These are phyloP conservation scores for Auxenochlorella pyrenoidosa DNA, from an alignment of 139 green algal genomes.

Conservation along the genomic window DNA sequence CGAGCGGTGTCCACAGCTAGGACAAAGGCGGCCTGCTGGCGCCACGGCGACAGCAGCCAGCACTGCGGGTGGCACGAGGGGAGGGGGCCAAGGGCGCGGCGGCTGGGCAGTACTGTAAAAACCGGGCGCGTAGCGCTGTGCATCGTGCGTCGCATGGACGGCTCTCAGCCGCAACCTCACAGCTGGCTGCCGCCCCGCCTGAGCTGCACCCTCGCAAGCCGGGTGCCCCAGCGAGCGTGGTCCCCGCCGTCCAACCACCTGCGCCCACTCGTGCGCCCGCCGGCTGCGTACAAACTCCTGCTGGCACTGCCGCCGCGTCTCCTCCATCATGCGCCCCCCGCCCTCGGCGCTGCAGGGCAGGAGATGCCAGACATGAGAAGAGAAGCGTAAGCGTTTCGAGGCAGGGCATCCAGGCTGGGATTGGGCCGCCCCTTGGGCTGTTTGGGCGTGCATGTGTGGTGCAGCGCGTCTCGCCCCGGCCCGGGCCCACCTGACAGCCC, in stretches of 20 bases:
- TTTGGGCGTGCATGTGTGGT: too few relatives aligned
- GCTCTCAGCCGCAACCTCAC: too few relatives aligned
- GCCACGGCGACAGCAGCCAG: conserved; percentile 54
- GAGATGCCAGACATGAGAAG: not conserved
- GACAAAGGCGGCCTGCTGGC: conserved; percentile 37
- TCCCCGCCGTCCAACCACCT: not conserved
- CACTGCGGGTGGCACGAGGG: conserved; percentile 24
- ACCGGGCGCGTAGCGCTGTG: too few relatives aligned
- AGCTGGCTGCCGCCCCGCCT: too few relatives aligned
- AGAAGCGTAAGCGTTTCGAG: not conserved
- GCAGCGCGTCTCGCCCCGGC: not conserved
- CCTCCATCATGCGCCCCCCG: not conserved
- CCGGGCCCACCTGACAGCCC: conserved; percentile 41
- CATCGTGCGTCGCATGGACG: too few relatives aligned
- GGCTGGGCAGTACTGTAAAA: not conserved
- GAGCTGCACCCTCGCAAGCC: not conserved
- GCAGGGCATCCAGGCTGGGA: not conserved
- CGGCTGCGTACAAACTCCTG: conserved; percentile 20
- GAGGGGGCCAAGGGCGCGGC: not conserved
- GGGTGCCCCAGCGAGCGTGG: too few relatives aligned
- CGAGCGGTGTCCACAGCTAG: conserved; percentile 25
- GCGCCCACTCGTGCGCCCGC: conserved; percentile 23
- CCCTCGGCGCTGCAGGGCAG: not conserved
- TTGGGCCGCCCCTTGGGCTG: too few relatives aligned
- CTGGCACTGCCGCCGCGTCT: conserved; percentile 26